Evolutionary conservation across 768 basidiomycete species (phyloP).

Genomic region (Tephrocybe sp.): DNA sequence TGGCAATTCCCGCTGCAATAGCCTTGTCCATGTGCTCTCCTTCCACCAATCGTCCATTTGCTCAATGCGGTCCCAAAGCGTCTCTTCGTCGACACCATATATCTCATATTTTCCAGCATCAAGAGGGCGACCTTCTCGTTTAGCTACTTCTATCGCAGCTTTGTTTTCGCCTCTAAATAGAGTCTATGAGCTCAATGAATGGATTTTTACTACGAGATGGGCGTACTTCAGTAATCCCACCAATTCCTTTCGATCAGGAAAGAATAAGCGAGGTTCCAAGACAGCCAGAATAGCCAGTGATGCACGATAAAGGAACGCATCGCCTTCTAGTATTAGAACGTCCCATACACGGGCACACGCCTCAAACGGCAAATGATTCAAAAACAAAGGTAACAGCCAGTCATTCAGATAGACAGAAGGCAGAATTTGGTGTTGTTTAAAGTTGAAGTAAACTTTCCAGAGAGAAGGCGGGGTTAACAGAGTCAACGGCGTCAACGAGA

Average conservation of each 20-base stretch:
- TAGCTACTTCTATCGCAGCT: slow-evolving; percentile 80
- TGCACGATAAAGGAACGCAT: slow-evolving; percentile 84
- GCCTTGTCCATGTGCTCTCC: slow-evolving; percentile 82
- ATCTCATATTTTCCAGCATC: slow-evolving; percentile 82
- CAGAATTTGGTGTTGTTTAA: slow-evolving; percentile 90
- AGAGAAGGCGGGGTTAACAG: no score
- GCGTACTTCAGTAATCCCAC: slow-evolving; percentile 73
- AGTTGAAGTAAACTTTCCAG: slow-evolving; percentile 92
- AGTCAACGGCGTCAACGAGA: no score
- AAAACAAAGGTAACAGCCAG: slow-evolving; percentile 80
- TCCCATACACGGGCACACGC: slow-evolving; percentile 90
- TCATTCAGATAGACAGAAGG: slow-evolving; percentile 79
- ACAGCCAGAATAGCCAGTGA: slow-evolving; percentile 81
- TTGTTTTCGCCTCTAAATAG: slow-evolving; percentile 70
- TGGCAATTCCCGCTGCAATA: slow-evolving; percentile 84
- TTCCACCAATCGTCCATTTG: slow-evolving; percentile 92
- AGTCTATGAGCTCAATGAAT: not conserved
- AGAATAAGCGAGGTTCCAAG: slow-evolving; percentile 83
- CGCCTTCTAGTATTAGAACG: slow-evolving; percentile 82
- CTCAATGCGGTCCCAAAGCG: slow-evolving; percentile 79
- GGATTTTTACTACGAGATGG: slow-evolving; percentile 2
- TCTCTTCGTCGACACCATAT: slow-evolving; percentile 83
- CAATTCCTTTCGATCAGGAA: slow-evolving; percentile 78
- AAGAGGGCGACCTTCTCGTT: slow-evolving; percentile 58
- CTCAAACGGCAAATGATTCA: slow-evolving; percentile 88